phyloP scores from a whole-genome alignment of 176 grass and related monocot genomes.

The Rhipidocladum racemiflorum region DNA sequence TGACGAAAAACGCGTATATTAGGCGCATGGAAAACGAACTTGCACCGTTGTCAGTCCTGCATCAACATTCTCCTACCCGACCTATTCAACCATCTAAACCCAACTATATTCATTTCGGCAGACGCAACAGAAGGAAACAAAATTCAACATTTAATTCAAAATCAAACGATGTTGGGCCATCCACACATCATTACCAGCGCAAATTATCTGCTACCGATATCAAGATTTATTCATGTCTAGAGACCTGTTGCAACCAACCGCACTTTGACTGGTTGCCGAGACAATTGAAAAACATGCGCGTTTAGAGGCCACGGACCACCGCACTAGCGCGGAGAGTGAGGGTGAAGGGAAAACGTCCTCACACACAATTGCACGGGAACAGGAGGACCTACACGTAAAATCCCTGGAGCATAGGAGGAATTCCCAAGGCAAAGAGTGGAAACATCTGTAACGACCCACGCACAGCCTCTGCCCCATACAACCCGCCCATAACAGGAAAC shows the following conservation, averaged over 20 bases:
- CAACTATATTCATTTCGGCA: background rate
- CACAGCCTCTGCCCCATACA: slow-evolving; percentile 1
- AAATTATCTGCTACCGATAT: background rate
- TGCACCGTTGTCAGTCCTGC: background rate
- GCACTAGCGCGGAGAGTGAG: background rate
- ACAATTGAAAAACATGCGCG: background rate
- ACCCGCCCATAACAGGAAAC: background rate
- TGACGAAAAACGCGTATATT: background rate
- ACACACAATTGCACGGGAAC: background rate
- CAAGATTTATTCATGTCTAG: background rate
- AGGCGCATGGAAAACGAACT: background rate
- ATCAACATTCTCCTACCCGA: background rate
- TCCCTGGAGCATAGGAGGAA: background rate
- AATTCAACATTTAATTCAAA: no score
- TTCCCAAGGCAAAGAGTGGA: background rate
- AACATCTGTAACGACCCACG: background rate
- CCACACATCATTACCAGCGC: background rate
- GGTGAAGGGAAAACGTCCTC: background rate
- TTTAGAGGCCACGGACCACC: background rate
- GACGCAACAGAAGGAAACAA: background rate
- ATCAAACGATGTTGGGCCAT: background rate
- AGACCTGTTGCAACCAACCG: background rate
- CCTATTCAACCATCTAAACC: background rate
- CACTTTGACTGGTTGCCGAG: background rate
- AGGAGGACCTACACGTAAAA: background rate